A percentile compares a stretch with the other conserved stretches of the same genome.
Conservation (phyloP, 108 stramenopile species). For the Fragilaria radians region DNA sequence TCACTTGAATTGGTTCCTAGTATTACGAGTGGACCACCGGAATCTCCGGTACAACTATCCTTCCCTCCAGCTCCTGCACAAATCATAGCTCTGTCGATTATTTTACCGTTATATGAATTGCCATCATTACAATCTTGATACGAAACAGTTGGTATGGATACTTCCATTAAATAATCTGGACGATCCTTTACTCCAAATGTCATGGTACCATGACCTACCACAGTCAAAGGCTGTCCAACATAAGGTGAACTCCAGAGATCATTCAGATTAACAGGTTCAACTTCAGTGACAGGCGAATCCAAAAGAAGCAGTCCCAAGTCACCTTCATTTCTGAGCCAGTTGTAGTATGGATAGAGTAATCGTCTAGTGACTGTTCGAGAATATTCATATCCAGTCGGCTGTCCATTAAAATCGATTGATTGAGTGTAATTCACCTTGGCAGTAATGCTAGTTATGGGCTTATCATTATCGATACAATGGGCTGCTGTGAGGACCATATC, state of each 20-base stretch:
- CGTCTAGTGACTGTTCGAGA: neutral
- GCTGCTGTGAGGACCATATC: constrained; percentile 22
- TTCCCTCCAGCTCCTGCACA: constrained; percentile 6
- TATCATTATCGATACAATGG: constrained; percentile 12
- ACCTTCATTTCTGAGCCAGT: neutral
- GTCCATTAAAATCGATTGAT: neutral
- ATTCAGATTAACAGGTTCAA: constrained; percentile 22
- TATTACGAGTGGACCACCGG: constrained; percentile 22
- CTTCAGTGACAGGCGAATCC: neutral
- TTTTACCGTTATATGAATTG: neutral
- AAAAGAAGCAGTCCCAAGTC: no score
- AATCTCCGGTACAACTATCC: constrained; percentile 8
- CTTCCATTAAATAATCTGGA: constrained; percentile 5
- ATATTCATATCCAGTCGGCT: neutral
- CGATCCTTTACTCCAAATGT: neutral
- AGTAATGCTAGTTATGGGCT: neutral
- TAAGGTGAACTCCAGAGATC: constrained; percentile 5
- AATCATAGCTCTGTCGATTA: constrained; percentile 7
- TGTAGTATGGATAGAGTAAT: constrained; percentile 28
- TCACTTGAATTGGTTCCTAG: constrained; percentile 2
- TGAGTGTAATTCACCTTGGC: neutral
- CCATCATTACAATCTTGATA: constrained; percentile 7
- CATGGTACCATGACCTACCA: constrained; percentile 13
- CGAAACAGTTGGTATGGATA: constrained; percentile 18
- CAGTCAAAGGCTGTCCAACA: neutral